These are phyloP conservation scores for Flaveria floridana DNA, from an alignment of 140 eudicot genomes.

Conservation along the genomic window DNA sequence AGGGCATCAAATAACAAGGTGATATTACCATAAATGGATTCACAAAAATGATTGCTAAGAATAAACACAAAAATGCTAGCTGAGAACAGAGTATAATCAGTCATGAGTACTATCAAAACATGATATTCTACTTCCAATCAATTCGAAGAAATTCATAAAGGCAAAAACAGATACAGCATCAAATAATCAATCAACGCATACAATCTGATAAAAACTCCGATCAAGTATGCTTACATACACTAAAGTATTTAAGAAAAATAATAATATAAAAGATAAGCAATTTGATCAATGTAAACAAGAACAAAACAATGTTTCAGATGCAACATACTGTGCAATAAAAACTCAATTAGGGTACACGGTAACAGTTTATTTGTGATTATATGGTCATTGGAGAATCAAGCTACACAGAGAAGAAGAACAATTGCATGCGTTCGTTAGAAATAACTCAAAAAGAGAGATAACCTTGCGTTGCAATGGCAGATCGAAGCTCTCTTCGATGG, in stretches of 20 bases:
- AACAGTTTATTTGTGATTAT: neutral
- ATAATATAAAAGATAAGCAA: neutral
- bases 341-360: neutral
- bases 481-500: neutral
- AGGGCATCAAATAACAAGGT: too few species aligned
- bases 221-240: neutral
- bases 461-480: neutral
- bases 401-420: neutral
- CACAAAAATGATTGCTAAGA: too few species aligned
- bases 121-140: neutral
- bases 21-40: too few species aligned
- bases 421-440: neutral
- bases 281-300: neutral
- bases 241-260: neutral
- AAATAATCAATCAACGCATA: neutral
- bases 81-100: too few species aligned
- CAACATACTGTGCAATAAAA: neutral
- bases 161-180: too few species aligned
- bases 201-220: neutral
- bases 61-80: too few species aligned
- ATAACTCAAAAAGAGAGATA: neutral
- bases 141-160: neutral
- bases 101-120: neutral
- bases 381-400: neutral
- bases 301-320: neutral